Evolutionary conservation across 2,329 filamentous ascomycete species (phyloP).

Genomic region (Tolypocladium inflatum): DNA sequence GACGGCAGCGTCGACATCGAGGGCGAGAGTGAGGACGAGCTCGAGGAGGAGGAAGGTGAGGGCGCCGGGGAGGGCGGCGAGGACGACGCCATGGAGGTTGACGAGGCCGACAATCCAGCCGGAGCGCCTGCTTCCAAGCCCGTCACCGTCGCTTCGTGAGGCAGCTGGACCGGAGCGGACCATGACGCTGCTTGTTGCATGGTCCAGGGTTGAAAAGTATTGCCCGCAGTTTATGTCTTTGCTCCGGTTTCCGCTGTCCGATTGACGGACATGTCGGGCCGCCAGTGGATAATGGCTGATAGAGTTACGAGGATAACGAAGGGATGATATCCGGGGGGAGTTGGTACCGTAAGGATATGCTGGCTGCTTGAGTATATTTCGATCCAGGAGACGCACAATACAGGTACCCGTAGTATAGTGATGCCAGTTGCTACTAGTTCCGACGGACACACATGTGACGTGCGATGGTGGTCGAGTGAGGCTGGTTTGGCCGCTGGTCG

Average conservation of each 20-base stretch:
- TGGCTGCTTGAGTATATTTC: not conserved
- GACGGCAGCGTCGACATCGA: slow-evolving; percentile 73
- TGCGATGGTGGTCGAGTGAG: not conserved
- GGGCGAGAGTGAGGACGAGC: slow-evolving; percentile 63
- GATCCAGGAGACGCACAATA: not conserved
- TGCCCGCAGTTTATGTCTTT: not conserved
- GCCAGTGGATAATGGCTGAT: not conserved
- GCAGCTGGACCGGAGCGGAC: not conserved
- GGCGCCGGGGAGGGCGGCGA: slow-evolving; percentile 22
- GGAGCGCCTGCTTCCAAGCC: slow-evolving; percentile 17
- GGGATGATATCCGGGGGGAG: not conserved
- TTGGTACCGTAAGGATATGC: not conserved
- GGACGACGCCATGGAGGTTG: slow-evolving; percentile 42
- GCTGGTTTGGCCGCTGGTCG: not conserved
- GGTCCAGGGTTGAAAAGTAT: not conserved
- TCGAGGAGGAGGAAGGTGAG: slow-evolving; percentile 50
- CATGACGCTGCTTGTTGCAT: not conserved
- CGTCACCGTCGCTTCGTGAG: slow-evolving; percentile 23
- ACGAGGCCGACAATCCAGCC: slow-evolving; percentile 27
- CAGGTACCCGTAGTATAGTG: not conserved
- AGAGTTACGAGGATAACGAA: not conserved
- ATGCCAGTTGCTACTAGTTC: not conserved
- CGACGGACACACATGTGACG: not conserved
- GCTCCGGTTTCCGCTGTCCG: not conserved
- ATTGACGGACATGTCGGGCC: not conserved